phyloP scores from a whole-genome alignment of 306 rosid species.

The Medicago lupulina region DNA sequence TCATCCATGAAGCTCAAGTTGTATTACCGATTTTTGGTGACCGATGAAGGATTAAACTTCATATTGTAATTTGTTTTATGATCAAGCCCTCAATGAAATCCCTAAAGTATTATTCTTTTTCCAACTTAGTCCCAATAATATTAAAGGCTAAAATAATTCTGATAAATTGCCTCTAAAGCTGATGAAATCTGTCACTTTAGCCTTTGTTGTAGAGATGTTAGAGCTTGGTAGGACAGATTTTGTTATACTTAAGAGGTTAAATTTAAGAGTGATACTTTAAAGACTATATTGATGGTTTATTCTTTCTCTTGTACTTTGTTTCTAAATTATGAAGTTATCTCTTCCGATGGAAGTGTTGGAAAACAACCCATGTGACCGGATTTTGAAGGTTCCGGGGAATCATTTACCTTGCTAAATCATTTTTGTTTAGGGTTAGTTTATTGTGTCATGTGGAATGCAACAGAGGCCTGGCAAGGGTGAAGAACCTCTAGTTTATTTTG shows the following conservation, averaged over 20 bases:
- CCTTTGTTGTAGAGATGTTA: too few species aligned
- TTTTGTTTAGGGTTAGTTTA: neutral
- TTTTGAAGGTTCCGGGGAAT: neutral
- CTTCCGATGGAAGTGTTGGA: too few species aligned
- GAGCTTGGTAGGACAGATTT: too few species aligned
- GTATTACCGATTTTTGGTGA: constrained; percentile 27
- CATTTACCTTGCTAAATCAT: neutral
- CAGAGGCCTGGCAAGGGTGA: neutral
- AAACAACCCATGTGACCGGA: neutral
- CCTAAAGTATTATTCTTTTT: too few species aligned
- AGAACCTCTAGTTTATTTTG: neutral
- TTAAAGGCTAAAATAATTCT: too few species aligned
- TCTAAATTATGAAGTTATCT: neutral
- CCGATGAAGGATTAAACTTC: constrained; percentile 15
- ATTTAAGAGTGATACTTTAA: neutral
- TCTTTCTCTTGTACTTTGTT: neutral
- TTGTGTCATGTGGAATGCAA: neutral
- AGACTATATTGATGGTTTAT: neutral
- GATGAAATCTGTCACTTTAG: too few species aligned
- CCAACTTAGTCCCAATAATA: too few species aligned
- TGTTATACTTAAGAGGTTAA: neutral
- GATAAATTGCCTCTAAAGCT: too few species aligned
- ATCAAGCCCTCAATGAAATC: too few species aligned
- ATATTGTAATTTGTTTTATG: too few species aligned
- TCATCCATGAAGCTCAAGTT: constrained; percentile 27